Evolutionary conservation across 306 rosid species (phyloP).

Genomic region (Lathyrus sativus): DNA sequence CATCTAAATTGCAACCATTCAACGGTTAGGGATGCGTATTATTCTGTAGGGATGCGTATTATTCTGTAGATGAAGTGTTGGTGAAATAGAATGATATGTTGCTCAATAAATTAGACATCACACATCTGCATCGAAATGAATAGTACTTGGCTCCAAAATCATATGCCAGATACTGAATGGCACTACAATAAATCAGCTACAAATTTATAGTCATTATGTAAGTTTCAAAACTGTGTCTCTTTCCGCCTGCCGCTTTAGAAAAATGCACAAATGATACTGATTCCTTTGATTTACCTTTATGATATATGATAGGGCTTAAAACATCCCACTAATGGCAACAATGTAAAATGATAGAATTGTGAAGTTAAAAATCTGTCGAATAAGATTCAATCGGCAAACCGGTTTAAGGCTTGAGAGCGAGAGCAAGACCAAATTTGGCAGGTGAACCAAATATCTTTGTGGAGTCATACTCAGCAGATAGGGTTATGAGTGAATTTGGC

Average conservation of each 20-base stretch:
- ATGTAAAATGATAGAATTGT: slow-evolving; percentile 36
- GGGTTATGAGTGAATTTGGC: slow-evolving; percentile 77
- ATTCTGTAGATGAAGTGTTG: neutral
- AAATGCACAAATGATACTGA: slow-evolving; percentile 42
- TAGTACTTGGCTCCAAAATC: slow-evolving; percentile 25
- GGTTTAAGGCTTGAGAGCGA: slow-evolving; percentile 76
- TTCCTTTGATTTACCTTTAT: slow-evolving; percentile 44
- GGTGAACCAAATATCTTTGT: slow-evolving; percentile 57
- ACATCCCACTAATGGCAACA: slow-evolving; percentile 43
- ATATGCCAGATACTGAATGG: slow-evolving; percentile 35
- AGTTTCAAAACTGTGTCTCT: slow-evolving; percentile 58
- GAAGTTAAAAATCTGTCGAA: slow-evolving; percentile 20
- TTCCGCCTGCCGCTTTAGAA: slow-evolving; percentile 46
- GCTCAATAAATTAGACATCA: slow-evolving; percentile 2
- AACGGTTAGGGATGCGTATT: neutral
- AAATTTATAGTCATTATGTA: slow-evolving; percentile 37
- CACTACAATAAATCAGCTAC: slow-evolving; percentile 31
- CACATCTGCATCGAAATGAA: slow-evolving; percentile 22
- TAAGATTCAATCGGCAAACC: slow-evolving; percentile 30
- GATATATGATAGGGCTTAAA: slow-evolving; percentile 45
- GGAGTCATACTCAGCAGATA: slow-evolving; percentile 79
- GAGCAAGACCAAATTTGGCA: slow-evolving; percentile 82
- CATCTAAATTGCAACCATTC: neutral
- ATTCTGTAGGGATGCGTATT: neutral
- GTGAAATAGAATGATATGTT: slow-evolving; percentile 12